These are phyloP conservation scores for Panicum virgatum DNA, from an alignment of 202 grass and related monocot genomes.

Conservation along the genomic window DNA sequence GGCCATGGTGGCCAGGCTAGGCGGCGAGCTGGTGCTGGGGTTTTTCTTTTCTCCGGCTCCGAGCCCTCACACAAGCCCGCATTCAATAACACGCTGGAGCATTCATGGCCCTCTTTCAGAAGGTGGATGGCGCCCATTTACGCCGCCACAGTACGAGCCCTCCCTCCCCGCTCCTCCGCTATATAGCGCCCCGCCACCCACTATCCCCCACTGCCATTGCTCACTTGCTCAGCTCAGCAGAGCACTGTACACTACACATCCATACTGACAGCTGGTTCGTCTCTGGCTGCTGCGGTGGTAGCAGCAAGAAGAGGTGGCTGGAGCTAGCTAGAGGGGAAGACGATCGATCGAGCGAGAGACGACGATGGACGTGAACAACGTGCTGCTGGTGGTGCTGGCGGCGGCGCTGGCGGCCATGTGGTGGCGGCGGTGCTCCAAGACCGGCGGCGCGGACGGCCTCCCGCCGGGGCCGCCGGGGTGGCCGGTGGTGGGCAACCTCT, in stretches of 20 bases:
- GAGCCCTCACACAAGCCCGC: not conserved
- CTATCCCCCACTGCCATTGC: not conserved
- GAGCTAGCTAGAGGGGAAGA: too few relatives aligned
- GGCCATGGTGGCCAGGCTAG: slow-evolving; percentile 19
- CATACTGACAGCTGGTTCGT: not conserved
- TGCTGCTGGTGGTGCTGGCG: slow-evolving; percentile 50
- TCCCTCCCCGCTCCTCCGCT: not conserved
- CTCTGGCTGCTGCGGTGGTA: not conserved
- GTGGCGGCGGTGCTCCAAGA: slow-evolving; percentile 77
- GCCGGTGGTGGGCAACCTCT: slow-evolving; percentile 94
- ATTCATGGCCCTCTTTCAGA: slow-evolving; percentile 49
- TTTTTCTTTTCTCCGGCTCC: not conserved
- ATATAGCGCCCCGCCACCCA: slow-evolving; percentile 43
- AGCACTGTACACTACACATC: not conserved
- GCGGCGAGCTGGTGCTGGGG: not conserved
- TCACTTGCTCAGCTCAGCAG: not conserved
- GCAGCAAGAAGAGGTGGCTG: too few relatives aligned
- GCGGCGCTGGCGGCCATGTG: slow-evolving; percentile 54
- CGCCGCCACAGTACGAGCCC: slow-evolving; percentile 18
- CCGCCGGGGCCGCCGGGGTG: slow-evolving; percentile 77
- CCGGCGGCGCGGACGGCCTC: slow-evolving; percentile 53
- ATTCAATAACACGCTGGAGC: slow-evolving; percentile 43
- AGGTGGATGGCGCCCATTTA: slow-evolving; percentile 56
- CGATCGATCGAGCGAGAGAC: too few relatives aligned
- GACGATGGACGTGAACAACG: slow-evolving; percentile 64